Evolutionary conservation across 768 basidiomycete genomes (phyloP), one percentile per base, ranked within the genome.

Genomic region (Boletus huronensis): DNA sequence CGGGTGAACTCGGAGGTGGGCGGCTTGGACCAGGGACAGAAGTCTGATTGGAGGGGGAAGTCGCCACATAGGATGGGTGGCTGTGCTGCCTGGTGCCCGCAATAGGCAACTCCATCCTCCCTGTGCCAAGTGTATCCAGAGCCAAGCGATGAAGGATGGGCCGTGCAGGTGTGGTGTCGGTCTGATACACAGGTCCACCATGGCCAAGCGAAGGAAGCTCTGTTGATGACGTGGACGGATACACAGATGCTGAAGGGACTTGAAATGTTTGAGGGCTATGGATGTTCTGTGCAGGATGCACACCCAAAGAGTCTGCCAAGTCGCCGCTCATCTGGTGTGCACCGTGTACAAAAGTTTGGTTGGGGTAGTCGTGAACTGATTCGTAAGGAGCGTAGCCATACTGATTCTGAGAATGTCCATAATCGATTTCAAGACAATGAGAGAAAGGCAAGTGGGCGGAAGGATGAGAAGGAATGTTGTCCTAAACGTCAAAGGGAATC

Each of bases 31-130:
- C 47, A 50, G 58, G 19, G 28, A 23, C 14, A 21, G 46, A 38
- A 23, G 10, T 35, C 36, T 59, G 55, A n/a, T 41, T 56, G 50
- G 59, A 23, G 17, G 40, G 25, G 2, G 56, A 44, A 34, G 34
- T 43, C 13, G 39, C 57, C 52, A 71, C 63, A 60, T 58, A 50
- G 25, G 52, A 28, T 17, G 52, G 28, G 55, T 58, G 64, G 70
- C 68, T 68, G 55, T 65, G 44, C 28, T 14, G 43, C 8, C 34
- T 26, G 21, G 31, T 42, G 11, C 21, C 46, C 31, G 44, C 31
- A 45, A 49, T 42, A 42, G 47, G 32, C n/a, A 52, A 28, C 16
- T 43, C 48, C 7, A 14, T 8, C 8, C 17, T 58, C 45, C 45
- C 55, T 51, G 65, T 64, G 58, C 21, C 42, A 34, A 39, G 44